These are phyloP conservation scores for Wallacemonas sp. DNA, from an alignment of 208 protist genomes.

Conservation along the genomic window DNA sequence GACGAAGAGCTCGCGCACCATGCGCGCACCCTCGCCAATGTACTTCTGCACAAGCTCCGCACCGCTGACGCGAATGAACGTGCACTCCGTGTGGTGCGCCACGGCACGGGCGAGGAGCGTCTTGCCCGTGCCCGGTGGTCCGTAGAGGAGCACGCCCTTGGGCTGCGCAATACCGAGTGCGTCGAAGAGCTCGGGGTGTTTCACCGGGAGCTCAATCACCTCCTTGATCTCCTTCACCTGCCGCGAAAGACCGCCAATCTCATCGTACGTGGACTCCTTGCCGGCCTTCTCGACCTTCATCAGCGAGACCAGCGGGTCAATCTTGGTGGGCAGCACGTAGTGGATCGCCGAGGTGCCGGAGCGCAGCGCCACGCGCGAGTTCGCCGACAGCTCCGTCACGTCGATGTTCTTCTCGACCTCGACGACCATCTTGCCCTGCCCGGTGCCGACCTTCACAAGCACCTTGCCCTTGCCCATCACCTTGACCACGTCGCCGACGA, in stretches of 20 bases:
- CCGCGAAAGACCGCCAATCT: conserved; percentile 99
- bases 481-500: conserved; percentile 99
- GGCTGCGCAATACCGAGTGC: conserved; percentile 99
- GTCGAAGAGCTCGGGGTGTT: conserved; percentile 99
- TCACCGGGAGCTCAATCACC: conserved; percentile 85
- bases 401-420: conserved; percentile 98
- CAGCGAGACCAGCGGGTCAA: conserved; percentile 98
- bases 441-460: conserved; percentile 95
- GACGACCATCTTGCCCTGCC: conserved; percentile 98
- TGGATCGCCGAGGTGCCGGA: conserved; percentile 97
- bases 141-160: conserved; percentile 99
- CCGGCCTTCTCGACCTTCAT: conserved; percentile 99
- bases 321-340: conserved; percentile 98
- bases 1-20: conserved; percentile 99
- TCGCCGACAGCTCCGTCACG: conserved; percentile 91
- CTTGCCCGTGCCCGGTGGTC: conserved; percentile 97
- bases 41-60: conserved; percentile 99
- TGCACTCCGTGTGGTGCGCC: conserved; percentile 98
- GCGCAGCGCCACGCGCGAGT: conserved; percentile 97
- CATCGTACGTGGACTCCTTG: conserved; percentile 99
- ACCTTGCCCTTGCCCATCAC: conserved; percentile 98
- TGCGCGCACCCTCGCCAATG: conserved; percentile 99
- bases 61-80: conserved; percentile 99
- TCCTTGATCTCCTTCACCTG: conserved; percentile 98
- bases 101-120: conserved; percentile 99